Evolutionary conservation across 2,329 filamentous ascomycete genomes (phyloP).

Genomic region (Penicillium sp.): DNA sequence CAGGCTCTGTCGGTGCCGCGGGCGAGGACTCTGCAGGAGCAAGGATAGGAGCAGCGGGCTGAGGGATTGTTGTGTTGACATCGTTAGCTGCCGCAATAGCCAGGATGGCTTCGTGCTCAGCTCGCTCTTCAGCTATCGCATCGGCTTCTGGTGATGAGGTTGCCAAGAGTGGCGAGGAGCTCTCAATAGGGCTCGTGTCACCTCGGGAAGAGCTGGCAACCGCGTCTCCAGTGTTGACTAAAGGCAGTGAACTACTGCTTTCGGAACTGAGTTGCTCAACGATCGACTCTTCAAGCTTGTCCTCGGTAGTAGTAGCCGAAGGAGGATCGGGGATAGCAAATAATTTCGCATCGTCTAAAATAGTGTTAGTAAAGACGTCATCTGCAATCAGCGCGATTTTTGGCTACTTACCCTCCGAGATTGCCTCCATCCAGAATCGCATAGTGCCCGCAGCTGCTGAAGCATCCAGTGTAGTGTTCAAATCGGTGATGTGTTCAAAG

Average conservation of each 20-base stretch:
- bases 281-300: conserved; percentile 32
- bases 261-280: conserved; percentile 28
- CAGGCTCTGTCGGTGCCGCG: conserved; percentile 13
- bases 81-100: conserved; percentile 33
- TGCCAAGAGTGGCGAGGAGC: background rate
- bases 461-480: conserved; percentile 29
- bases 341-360: conserved; percentile 33
- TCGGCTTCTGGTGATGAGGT: conserved; percentile 14
- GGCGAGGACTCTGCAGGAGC: background rate
- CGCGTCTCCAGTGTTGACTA: conserved; percentile 21
- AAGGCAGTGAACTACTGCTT: conserved; percentile 20
- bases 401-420: conserved; percentile 35
- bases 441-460: conserved; percentile 27
- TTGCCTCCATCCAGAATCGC: conserved; percentile 41
- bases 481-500: conserved; percentile 35
- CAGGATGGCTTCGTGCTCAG: conserved; percentile 29
- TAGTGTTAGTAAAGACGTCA: background rate
- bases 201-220: conserved; percentile 31
- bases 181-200: background rate
- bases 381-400: background rate
- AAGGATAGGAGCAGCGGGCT: background rate
- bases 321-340: conserved; percentile 39
- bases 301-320: conserved; percentile 18
- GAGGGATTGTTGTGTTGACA: conserved; percentile 6
- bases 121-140: conserved; percentile 11